These are phyloP conservation scores for Epichloe scottii DNA, from an alignment of 2,329 filamentous ascomycete species.

Conservation along the genomic window DNA sequence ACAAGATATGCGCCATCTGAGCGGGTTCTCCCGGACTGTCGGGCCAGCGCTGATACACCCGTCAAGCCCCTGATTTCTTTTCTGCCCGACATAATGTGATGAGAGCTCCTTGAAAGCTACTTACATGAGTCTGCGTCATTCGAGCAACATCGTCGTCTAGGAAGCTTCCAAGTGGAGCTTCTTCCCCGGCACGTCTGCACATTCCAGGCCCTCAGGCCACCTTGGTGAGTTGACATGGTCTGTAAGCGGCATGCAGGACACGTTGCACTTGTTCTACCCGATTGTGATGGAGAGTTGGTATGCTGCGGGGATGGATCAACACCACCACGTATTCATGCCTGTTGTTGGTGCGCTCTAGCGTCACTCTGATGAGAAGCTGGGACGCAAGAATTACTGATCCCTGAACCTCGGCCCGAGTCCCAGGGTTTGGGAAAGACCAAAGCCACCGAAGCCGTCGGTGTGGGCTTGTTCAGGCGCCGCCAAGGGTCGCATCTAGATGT, in stretches of 20 bases:
- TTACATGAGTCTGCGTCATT: not conserved
- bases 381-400: not conserved
- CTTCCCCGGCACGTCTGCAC: not conserved
- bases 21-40: too few relatives aligned
- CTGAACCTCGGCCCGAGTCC: not conserved
- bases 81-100: too few relatives aligned
- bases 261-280: not conserved
- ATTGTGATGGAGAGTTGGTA: not conserved
- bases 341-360: not conserved
- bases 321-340: not conserved
- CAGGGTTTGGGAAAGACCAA: too few relatives aligned
- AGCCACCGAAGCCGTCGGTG: too few relatives aligned
- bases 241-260: not conserved
- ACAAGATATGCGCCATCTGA: too few relatives aligned
- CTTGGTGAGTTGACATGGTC: not conserved
- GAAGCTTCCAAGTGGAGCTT: not conserved
- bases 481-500: too few relatives aligned
- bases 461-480: too few relatives aligned
- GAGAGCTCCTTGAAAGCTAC: too few relatives aligned
- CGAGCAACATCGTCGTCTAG: not conserved
- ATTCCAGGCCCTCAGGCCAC: not conserved
- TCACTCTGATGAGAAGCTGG: not conserved
- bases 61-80: too few relatives aligned
- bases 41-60: too few relatives aligned
- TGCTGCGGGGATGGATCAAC: not conserved